phyloP scores from a whole-genome alignment of 2,329 filamentous ascomycete species.

The Aspergillus uvarum region DNA sequence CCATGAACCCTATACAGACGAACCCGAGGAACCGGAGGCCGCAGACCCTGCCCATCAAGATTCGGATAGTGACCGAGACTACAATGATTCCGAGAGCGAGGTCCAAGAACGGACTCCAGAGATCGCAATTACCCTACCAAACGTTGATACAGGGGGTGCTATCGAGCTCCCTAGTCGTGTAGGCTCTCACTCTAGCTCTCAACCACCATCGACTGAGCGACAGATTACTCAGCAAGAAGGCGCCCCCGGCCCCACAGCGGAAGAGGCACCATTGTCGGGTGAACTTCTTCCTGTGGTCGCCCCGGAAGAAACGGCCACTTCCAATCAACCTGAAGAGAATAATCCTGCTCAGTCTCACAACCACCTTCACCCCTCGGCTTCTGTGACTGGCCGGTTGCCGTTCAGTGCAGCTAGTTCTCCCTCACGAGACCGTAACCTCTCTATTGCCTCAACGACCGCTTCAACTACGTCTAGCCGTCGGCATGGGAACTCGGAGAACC shows the following conservation, averaged over 20 bases:
- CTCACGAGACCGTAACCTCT: constrained; percentile 37
- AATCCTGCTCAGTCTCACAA: constrained; percentile 11
- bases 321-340: constrained; percentile 13
- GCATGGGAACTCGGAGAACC: constrained; percentile 26
- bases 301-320: constrained; percentile 10
- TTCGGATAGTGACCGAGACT: constrained; percentile 25
- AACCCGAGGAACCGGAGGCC: constrained; percentile 40
- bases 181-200: constrained; percentile 58
- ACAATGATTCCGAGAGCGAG: constrained; percentile 30
- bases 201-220: constrained; percentile 55
- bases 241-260: constrained; percentile 17
- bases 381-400: constrained; percentile 41
- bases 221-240: constrained; percentile 66
- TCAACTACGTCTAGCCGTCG: constrained; percentile 40
- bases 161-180: constrained; percentile 65
- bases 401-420: constrained; percentile 41
- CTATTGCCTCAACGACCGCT: constrained; percentile 38
- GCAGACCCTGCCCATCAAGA: constrained; percentile 26
- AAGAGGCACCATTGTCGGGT: constrained; percentile 11
- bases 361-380: constrained; percentile 28
- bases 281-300: constrained; percentile 22
- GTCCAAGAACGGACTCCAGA: constrained; percentile 18
- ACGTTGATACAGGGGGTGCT: constrained; percentile 58
- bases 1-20: constrained; percentile 64
- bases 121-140: constrained; percentile 55